Base-by-base conservation (phyloP, 2,329 filamentous ascomycete genomes). In the Ophiostoma sp. region DNA sequence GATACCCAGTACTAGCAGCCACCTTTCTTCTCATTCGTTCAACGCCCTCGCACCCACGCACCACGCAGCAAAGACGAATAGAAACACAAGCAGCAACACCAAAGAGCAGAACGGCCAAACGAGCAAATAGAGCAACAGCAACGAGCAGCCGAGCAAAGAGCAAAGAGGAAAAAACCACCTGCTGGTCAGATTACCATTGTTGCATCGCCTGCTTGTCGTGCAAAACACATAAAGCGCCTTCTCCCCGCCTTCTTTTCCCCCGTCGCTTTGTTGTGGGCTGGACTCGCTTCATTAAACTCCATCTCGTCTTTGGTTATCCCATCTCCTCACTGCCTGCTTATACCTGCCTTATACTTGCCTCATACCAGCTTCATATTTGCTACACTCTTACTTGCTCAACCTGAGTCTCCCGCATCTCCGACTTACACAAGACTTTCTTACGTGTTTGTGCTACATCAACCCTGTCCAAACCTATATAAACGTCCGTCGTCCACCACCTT, bases 221-320 rank as follows among this genome's bases (percentile, higher is more conserved):
- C 38, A 62, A 52, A 66, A 36, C 70, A 70, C 65, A 65, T 69
- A 67, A 68, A 68, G 12, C 67, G 27, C 52, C 60, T 42, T 45
- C 38, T 60, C 67, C 68, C 66, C 68, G 40, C 65, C 49, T 40
- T 68, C 55, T 60, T 16, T 41, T 40, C 45, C n/a, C 64, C 42
- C 64, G 52, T 66, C 42, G 64, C 38, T 64, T 55, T 60, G 16
- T 27, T 64, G 70, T 71, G 71, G 67, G 71, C 70, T 69, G 71
- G 71, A 47, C 70, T 72, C 69, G 68, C 70, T 47, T 72, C 66
- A 55, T 27, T 71, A 62, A 49, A 69, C 11, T 69, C 62, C 55
- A 38, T n/a, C n/a, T 67, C 66, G 9, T 44, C 27, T 63, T 5
- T 16, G 36, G 65, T 62, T 67, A 36, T 55, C 36, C 66, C 27